Percentiles rank a stretch among this genome's conserved stretches.
phyloP scores from a whole-genome alignment of 306 rosid genomes.

The Gleditsia sinensis region DNA sequence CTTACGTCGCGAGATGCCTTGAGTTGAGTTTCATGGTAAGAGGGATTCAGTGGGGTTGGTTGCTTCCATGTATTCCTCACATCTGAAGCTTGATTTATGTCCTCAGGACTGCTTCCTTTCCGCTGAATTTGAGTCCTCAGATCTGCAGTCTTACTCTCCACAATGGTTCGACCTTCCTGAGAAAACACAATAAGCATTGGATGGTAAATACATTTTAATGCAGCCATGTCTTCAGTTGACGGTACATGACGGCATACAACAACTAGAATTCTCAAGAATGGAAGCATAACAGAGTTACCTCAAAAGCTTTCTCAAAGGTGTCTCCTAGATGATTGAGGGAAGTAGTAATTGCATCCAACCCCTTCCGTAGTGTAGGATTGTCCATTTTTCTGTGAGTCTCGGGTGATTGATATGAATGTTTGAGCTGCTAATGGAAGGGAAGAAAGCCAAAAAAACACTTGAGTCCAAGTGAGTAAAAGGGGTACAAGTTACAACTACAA shows the following conservation, averaged over 20 bases:
- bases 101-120: conserved; percentile 55
- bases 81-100: conserved; percentile 42
- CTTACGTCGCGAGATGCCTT: conserved; percentile 99
- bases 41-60: conserved; percentile 38
- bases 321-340: conserved; percentile 96
- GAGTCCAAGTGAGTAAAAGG: conserved; percentile 16
- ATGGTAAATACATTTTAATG: too few species aligned
- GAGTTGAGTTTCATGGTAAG: conserved; percentile 76
- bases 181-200: conserved; percentile 6
- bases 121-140: conserved; percentile 73
- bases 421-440: conserved; percentile 37
- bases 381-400: conserved; percentile 54
- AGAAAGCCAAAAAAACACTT: conserved; percentile 19
- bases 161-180: conserved; percentile 81
- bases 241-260: too few species aligned
- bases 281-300: conserved; percentile 51
- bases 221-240: background rate
- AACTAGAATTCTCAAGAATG: background rate
- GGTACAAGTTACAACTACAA: background rate
- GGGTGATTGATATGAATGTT: conserved; percentile 50
- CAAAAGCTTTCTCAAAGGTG: conserved; percentile 89
- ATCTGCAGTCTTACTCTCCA: conserved; percentile 87
- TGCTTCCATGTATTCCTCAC: conserved; percentile 47
- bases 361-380: conserved; percentile 68
- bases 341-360: conserved; percentile 74